These are phyloP conservation scores for Pichia sp. DNA, from an alignment of 1,139 yeast genomes.

Conservation along the genomic window DNA sequence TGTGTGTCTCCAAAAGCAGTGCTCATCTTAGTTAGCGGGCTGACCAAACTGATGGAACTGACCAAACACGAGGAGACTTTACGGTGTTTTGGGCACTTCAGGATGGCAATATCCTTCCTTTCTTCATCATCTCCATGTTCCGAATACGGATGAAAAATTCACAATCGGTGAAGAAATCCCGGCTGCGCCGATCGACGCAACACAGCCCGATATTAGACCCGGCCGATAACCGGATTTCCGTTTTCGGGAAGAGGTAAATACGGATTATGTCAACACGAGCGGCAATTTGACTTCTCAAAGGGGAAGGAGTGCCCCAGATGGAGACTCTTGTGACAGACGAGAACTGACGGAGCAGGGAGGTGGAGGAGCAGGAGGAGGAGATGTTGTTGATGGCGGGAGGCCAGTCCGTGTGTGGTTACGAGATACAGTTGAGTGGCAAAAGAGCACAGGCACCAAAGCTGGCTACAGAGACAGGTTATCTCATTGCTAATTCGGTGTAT, in stretches of 20 bases:
- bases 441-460: neutral
- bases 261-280: neutral
- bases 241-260: slow-evolving; percentile 11
- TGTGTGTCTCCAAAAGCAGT: slow-evolving; percentile 9
- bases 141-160: neutral
- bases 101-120: neutral
- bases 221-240: slow-evolving; percentile 5
- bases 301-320: neutral
- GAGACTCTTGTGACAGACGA: slow-evolving; percentile 7
- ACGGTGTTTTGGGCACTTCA: neutral
- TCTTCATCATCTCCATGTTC: neutral
- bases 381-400: neutral
- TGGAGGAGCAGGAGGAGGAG: too few species aligned
- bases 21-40: slow-evolving; percentile 1
- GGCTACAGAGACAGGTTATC: neutral
- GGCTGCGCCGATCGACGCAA: slow-evolving; percentile 1
- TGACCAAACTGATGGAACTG: neutral
- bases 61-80: too few species aligned
- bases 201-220: neutral
- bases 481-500: neutral
- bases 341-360: neutral
- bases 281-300: neutral
- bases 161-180: neutral
- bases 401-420: neutral
- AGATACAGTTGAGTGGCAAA: neutral